phyloP scores from a whole-genome alignment of 345 rosid species.

The Zanthoxylum bungeanum region DNA sequence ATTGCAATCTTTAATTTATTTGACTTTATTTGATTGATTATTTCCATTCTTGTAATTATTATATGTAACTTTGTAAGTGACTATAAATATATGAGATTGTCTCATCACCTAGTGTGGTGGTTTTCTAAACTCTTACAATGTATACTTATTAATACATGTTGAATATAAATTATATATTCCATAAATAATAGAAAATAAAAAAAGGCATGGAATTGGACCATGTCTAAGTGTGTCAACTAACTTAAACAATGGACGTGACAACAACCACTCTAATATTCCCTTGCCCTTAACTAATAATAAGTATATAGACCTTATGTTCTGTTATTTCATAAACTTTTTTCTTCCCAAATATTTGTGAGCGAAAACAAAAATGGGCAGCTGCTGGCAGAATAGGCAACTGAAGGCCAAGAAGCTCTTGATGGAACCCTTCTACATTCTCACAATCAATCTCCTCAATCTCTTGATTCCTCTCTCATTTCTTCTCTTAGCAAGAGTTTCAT shows the following conservation, averaged over 20 bases:
- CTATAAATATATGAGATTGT: no score
- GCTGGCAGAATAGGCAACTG: slow-evolving; percentile 13
- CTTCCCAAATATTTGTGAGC: not conserved
- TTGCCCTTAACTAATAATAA: not conserved
- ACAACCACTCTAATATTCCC: slow-evolving; percentile 42
- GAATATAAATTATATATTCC: slow-evolving; percentile 5
- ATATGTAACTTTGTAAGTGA: no score
- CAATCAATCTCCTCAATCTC: slow-evolving; percentile 54
- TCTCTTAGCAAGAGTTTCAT: slow-evolving; percentile 55
- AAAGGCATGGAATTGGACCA: slow-evolving; percentile 12
- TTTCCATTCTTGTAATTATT: no score
- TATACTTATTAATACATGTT: not conserved
- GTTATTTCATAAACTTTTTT: not conserved
- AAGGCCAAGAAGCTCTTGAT: slow-evolving; percentile 2
- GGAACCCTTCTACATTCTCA: slow-evolving; percentile 42
- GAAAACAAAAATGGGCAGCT: slow-evolving; percentile 18
- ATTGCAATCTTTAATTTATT: no score
- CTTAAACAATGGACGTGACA: slow-evolving; percentile 52
- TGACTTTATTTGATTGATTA: no score
- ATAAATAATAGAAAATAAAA: not conserved
- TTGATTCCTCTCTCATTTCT: slow-evolving; percentile 73
- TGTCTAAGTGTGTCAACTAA: slow-evolving; percentile 22
- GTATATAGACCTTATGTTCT: slow-evolving; percentile 1
- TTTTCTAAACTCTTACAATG: no score
- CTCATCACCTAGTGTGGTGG: no score